Percentiles rank a stretch among this genome's conserved stretches.
phyloP scores from a whole-genome alignment of 257 asterid genomes.

The Fraxinus quadrangulata region DNA sequence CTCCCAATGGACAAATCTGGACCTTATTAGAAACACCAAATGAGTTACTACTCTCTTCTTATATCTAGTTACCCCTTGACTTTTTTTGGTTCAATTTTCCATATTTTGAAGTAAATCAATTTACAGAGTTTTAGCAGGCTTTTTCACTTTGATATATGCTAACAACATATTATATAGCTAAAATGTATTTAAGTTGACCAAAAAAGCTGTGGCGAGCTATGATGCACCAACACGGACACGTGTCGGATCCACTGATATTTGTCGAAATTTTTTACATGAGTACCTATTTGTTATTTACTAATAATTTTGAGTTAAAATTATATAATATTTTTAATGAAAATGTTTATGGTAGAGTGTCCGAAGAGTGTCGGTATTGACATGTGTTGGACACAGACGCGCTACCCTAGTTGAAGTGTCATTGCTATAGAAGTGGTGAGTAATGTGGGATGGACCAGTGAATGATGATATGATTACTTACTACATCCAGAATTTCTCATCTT shows the following conservation, averaged over 20 bases:
- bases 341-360: too few species aligned
- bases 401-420: too few species aligned
- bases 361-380: too few species aligned
- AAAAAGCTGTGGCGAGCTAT: background rate
- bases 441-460: conserved; percentile 5
- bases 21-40: conserved; percentile 4
- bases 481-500: background rate
- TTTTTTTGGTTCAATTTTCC: background rate
- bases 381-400: too few species aligned
- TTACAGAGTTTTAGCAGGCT: background rate
- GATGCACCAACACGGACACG: too few species aligned
- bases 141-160: background rate
- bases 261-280: too few species aligned
- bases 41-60: background rate
- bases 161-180: background rate
- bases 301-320: too few species aligned
- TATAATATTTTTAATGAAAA: too few species aligned
- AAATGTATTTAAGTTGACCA: too few species aligned
- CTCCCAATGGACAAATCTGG: background rate
- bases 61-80: background rate
- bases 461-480: background rate
- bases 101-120: background rate
- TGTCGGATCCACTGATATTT: too few species aligned
- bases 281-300: too few species aligned
- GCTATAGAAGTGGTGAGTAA: background rate